Percentiles rank a stretch among this genome's conserved stretches.
Conservation (phyloP, 192 early-diverging fungal genomes). For the Linnemannia hyalina region DNA sequence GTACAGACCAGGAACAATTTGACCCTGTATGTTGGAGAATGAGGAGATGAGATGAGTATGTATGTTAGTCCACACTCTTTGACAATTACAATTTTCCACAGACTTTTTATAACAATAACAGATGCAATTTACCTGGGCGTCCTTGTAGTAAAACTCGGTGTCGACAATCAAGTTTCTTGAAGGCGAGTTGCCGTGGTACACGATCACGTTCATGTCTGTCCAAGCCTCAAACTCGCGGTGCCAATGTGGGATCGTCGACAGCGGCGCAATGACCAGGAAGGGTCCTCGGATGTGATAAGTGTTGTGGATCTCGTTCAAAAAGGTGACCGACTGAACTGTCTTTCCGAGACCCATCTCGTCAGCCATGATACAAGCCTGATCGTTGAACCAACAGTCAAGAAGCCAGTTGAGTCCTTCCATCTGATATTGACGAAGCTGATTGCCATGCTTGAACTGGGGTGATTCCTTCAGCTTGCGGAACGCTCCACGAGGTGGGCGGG, state of each 20-base stretch:
- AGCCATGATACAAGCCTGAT: slow-evolving; percentile 97
- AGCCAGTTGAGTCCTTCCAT: slow-evolving; percentile 91
- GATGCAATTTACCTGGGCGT: slow-evolving; percentile 30
- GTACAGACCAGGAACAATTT: slow-evolving; percentile 61
- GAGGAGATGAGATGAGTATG: neutral
- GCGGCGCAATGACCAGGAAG: slow-evolving; percentile 77
- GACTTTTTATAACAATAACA: too few relatives aligned
- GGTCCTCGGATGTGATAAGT: slow-evolving; percentile 77
- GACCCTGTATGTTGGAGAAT: slow-evolving; percentile 39
- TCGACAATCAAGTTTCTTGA: slow-evolving; percentile 82
- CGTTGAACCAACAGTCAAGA: slow-evolving; percentile 81
- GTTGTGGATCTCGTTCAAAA: slow-evolving; percentile 77
- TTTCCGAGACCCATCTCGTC: slow-evolving; percentile 98
- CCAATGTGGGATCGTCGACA: slow-evolving; percentile 78
- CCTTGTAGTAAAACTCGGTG: slow-evolving; percentile 76
- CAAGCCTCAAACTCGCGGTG: slow-evolving; percentile 61
- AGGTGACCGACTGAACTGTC: slow-evolving; percentile 85
- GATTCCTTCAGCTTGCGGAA: slow-evolving; percentile 73
- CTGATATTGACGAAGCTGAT: slow-evolving; percentile 80
- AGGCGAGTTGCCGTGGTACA: slow-evolving; percentile 74
- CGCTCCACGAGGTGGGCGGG: slow-evolving; percentile 60
- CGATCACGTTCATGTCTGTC: slow-evolving; percentile 55
- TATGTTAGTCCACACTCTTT: neutral
- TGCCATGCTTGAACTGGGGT: slow-evolving; percentile 79
- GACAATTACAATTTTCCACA: neutral